Evolutionary conservation across 768 basidiomycete species (phyloP).

Genomic region (Rhizopogon salebrosus): DNA sequence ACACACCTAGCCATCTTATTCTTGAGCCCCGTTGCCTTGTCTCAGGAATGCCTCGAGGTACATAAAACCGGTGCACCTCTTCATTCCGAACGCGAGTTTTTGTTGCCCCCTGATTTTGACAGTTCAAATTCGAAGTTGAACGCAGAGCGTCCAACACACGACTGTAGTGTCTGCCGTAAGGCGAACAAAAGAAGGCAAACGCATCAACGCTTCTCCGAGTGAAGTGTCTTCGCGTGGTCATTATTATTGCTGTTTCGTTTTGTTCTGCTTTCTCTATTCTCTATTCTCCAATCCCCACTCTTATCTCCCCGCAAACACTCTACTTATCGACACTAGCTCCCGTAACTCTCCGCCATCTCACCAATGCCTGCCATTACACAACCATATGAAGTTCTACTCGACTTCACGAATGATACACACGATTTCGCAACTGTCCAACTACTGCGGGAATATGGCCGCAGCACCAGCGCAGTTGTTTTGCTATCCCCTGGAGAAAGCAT

Average conservation of each 20-base stretch:
- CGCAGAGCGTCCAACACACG: constrained; percentile 11
- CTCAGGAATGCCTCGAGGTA: constrained; percentile 6
- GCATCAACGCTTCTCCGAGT: constrained; percentile 12
- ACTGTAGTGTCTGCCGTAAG: constrained; percentile 26
- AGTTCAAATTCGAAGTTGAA: neutral
- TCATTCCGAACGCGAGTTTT: constrained; percentile 4
- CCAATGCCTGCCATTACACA: constrained; percentile 58
- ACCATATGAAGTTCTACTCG: constrained; percentile 60
- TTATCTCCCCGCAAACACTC: constrained; percentile 6
- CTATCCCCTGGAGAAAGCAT: constrained; percentile 60
- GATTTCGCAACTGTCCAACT: constrained; percentile 62
- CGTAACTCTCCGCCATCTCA: constrained; percentile 23
- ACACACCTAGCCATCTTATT: constrained; percentile 10
- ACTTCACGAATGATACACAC: constrained; percentile 65
- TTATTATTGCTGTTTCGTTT: constrained; percentile 6
- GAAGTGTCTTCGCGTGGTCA: constrained; percentile 16
- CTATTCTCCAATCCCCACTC: constrained; percentile 7
- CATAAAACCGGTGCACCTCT: constrained; percentile 6
- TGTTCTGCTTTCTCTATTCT: constrained; percentile 12
- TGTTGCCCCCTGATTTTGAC: constrained; percentile 17
- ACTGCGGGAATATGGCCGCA: constrained; percentile 57
- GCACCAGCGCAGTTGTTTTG: constrained; percentile 47
- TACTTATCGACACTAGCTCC: constrained; percentile 24
- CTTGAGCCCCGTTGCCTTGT: constrained; percentile 8
- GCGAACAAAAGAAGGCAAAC: constrained; percentile 26